A percentile compares a stretch with the other conserved stretches of the same genome.
Evolutionary conservation across 495 filamentous ascomycete species (phyloP).

Genomic region (Aspergillus funiculosus): DNA sequence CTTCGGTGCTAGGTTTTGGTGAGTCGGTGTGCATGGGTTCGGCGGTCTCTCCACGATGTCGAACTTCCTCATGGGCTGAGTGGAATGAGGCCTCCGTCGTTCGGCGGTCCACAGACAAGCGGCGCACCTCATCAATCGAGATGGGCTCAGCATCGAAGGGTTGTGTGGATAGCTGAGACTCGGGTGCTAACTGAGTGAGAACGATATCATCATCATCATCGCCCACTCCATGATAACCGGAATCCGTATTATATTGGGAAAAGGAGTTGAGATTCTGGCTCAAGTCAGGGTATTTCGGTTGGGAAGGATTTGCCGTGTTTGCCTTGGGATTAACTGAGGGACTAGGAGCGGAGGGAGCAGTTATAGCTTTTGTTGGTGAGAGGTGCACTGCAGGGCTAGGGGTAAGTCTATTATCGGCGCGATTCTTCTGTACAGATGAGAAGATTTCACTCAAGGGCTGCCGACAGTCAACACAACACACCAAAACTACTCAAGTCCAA

Average conservation of each 20-base stretch:
- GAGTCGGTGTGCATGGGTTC: constrained; percentile 30
- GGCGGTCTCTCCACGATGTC: constrained; percentile 34
- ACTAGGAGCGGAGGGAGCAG: constrained; percentile 18
- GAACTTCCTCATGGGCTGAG: constrained; percentile 59
- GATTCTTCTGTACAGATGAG: constrained; percentile 46
- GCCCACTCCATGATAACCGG: constrained; percentile 75
- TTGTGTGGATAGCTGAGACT: constrained; percentile 34
- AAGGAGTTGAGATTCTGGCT: constrained; percentile 38
- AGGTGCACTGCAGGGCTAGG: constrained; percentile 33
- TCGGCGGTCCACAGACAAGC: constrained; percentile 40
- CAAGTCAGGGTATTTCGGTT: constrained; percentile 33
- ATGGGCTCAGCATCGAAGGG: constrained; percentile 36
- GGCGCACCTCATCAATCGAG: constrained; percentile 21
- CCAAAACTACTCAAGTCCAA: constrained; percentile 2
- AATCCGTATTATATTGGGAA: constrained; percentile 53
- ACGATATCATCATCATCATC: constrained; percentile 36
- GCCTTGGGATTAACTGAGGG: constrained; percentile 20
- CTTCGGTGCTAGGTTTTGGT: constrained; percentile 17
- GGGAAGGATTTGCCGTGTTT: constrained; percentile 15
- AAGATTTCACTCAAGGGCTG: constrained; percentile 85
- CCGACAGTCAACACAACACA: constrained; percentile 15
- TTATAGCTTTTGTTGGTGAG: constrained; percentile 29
- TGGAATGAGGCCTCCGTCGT: constrained; percentile 59
- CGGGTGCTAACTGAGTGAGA: constrained; percentile 28
- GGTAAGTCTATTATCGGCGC: constrained; percentile 31